These are phyloP conservation scores for Yamadazyma dushanensis DNA, from an alignment of 1,139 yeast species.

Conservation along the genomic window DNA sequence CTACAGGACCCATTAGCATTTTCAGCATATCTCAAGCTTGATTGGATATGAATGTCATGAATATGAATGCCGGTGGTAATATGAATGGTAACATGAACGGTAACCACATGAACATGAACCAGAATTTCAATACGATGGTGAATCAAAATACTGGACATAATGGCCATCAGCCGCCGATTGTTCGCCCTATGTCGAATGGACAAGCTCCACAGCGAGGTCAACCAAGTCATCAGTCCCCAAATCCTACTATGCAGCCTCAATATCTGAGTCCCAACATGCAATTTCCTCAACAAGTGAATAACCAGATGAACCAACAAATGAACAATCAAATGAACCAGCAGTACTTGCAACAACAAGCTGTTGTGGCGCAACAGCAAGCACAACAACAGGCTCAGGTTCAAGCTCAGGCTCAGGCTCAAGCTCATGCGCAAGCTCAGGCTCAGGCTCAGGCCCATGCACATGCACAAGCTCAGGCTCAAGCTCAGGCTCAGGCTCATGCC, in stretches of 20 bases:
- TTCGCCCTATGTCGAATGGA: background rate
- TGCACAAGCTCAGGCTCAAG: constrained; percentile 6
- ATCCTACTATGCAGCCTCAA: background rate
- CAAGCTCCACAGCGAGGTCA: constrained; percentile 1
- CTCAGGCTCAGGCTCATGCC: constrained; percentile 7
- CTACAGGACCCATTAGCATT: too few species aligned
- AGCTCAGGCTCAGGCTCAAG: constrained; percentile 7
- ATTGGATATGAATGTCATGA: constrained; percentile 8
- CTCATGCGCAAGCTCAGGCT: constrained; percentile 2
- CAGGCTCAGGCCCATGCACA: background rate
- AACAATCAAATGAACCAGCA: constrained; percentile 7
- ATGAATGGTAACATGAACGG: background rate
- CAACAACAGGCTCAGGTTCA: constrained; percentile 13
- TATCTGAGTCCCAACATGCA: constrained; percentile 16
- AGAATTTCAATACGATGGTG: constrained; percentile 5
- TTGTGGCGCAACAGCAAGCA: constrained; percentile 12
- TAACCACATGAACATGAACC: constrained; percentile 7
- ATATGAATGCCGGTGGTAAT: constrained; percentile 9
- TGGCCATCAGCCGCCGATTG: constrained; percentile 2
- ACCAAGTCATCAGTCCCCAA: constrained; percentile 3
- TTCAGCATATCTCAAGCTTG: too few species aligned
- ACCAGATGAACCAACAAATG: too few species aligned
- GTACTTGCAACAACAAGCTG: constrained; percentile 4
- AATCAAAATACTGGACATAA: constrained; percentile 3
- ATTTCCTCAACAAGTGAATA: constrained; percentile 12